These are phyloP conservation scores for Trichomonascaceae sp. DNA, from an alignment of 1,139 yeast species.

Conservation along the genomic window DNA sequence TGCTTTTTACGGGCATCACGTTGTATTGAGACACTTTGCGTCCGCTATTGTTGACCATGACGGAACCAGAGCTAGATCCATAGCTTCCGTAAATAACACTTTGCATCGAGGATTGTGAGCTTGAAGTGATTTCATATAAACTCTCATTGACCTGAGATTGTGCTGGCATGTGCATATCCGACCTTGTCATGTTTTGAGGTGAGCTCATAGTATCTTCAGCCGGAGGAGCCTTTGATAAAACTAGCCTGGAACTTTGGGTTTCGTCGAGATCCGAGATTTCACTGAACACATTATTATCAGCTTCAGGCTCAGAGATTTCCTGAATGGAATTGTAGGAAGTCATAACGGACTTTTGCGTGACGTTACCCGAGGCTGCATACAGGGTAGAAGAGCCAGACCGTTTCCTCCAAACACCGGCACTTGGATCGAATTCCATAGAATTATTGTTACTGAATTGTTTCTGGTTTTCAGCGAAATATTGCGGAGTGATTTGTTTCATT, in stretches of 20 bases:
- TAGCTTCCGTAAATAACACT: neutral
- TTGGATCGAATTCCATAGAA: slow-evolving; percentile 2
- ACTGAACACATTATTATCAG: slow-evolving; percentile 22
- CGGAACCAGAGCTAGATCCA: neutral
- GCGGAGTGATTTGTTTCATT: slow-evolving; percentile 21
- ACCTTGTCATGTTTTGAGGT: neutral
- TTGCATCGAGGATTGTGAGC: neutral
- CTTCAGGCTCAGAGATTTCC: slow-evolving; percentile 1
- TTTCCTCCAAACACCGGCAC: slow-evolving; percentile 1
- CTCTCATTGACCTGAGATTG: neutral
- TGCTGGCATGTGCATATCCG: neutral
- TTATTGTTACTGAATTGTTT: slow-evolving; percentile 32
- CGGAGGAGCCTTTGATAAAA: slow-evolving; percentile 3
- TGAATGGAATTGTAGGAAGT: neutral
- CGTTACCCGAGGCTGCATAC: slow-evolving; percentile 7
- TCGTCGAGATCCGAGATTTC: slow-evolving; percentile 25
- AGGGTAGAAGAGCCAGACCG: slow-evolving; percentile 19
- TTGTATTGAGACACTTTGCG: slow-evolving; percentile 5
- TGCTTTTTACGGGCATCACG: neutral
- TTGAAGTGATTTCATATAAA: neutral
- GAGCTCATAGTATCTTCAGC: neutral
- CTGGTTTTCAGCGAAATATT: slow-evolving; percentile 16
- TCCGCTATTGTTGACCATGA: slow-evolving; percentile 3
- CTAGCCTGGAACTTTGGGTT: neutral
- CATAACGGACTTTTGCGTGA: neutral